These are phyloP conservation scores for Blastocystis sp. DNA, from an alignment of 352 stramenopile species.

Conservation along the genomic window DNA sequence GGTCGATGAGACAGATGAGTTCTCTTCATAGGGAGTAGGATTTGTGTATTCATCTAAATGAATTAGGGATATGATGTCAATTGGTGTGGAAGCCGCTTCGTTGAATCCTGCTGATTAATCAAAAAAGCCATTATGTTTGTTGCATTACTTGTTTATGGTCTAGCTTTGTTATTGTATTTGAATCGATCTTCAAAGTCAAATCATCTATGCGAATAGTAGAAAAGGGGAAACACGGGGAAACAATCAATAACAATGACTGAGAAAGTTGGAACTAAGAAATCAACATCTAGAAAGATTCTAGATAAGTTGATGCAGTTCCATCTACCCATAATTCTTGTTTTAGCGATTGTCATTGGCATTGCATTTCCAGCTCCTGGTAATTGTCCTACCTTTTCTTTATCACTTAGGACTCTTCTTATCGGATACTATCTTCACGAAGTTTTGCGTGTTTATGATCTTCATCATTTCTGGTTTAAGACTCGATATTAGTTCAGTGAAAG, in stretches of 20 bases:
- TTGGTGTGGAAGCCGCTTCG: conserved; percentile 28
- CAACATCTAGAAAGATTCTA: neutral
- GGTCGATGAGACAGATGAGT: conserved; percentile 47
- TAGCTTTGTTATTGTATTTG: too few species aligned
- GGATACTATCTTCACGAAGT: conserved; percentile 23
- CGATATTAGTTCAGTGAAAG: conserved; percentile 44
- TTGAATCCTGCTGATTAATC: conserved; percentile 8
- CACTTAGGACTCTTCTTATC: conserved; percentile 5
- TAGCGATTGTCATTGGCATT: conserved; percentile 56
- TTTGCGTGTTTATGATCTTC: conserved; percentile 62
- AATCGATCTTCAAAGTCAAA: too few species aligned
- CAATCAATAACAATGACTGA: too few species aligned
- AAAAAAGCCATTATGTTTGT: too few species aligned
- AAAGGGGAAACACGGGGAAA: neutral
- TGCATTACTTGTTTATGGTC: neutral
- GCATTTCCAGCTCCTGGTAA: conserved; percentile 41
- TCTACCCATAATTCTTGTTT: conserved; percentile 41
- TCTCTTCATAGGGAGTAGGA: neutral
- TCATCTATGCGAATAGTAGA: too few species aligned
- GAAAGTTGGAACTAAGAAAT: neutral
- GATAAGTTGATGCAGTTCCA: conserved; percentile 41
- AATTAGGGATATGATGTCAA: conserved; percentile 55
- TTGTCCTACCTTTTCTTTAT: neutral
- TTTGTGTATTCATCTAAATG: neutral
- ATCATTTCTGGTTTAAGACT: conserved; percentile 58